Evolutionary conservation across 257 asterid genomes (phyloP).

Genomic region (Solanum stenotomum): DNA sequence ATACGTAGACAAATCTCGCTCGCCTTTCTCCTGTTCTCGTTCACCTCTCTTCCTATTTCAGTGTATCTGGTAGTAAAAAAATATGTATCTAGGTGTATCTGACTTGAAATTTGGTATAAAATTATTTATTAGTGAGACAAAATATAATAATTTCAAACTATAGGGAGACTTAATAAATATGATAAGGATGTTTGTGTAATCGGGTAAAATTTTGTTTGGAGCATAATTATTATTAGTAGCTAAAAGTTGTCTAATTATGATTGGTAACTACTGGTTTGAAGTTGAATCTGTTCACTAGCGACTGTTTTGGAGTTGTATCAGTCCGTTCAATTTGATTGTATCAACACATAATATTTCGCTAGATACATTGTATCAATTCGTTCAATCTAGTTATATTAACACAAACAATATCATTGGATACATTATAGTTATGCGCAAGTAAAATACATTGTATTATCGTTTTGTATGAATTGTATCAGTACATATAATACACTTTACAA

Average conservation of each 20-base stretch:
- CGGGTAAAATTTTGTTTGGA: not conserved
- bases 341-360: not conserved
- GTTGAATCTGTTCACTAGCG: not conserved
- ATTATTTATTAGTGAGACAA: not conserved
- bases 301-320: too few relatives aligned
- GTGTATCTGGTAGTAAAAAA: not conserved
- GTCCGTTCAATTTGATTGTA: too few relatives aligned
- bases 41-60: not conserved
- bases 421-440: too few relatives aligned
- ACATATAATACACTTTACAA: too few relatives aligned
- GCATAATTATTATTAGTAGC: not conserved
- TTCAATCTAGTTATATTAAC: too few relatives aligned
- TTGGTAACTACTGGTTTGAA: too few relatives aligned
- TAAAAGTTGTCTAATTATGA: too few relatives aligned
- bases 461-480: too few relatives aligned
- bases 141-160: not conserved
- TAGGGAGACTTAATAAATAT: too few relatives aligned
- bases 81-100: not conserved
- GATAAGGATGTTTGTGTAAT: not conserved
- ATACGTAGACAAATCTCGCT: not conserved
- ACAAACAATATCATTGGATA: too few relatives aligned
- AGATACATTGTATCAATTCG: not conserved
- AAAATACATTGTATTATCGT: too few relatives aligned
- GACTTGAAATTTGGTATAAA: not conserved
- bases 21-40: rapidly evolving